These are phyloP conservation scores for Xerocomus nothofagi DNA, from an alignment of 1,284 basidiomycete genomes.

Conservation along the genomic window DNA sequence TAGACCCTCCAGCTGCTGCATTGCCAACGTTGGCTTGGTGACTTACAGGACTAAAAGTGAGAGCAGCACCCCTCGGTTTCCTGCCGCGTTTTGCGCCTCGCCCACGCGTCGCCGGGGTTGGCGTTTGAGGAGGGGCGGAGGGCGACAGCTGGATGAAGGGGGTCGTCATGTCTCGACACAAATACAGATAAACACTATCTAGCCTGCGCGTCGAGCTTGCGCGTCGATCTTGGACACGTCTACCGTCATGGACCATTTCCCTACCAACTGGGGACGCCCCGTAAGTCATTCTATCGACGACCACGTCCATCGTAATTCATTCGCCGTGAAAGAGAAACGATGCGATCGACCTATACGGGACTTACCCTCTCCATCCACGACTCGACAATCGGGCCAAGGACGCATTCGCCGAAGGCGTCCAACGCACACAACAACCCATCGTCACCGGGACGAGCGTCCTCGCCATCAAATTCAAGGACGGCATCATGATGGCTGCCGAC, in stretches of 20 bases:
- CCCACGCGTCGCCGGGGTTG: conserved; percentile 38
- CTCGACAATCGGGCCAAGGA: conserved; percentile 48
- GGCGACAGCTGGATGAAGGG: conserved; percentile 37
- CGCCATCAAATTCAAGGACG: conserved; percentile 92
- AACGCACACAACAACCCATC: conserved; percentile 87
- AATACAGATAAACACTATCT: conserved; percentile 24
- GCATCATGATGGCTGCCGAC: conserved; percentile 99
- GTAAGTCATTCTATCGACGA: conserved; percentile 42
- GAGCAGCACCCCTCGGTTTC: conserved; percentile 49
- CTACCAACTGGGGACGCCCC: conserved; percentile 77
- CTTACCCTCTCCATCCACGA: conserved; percentile 68
- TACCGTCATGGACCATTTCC: conserved; percentile 72
- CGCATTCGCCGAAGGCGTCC: conserved; percentile 62
- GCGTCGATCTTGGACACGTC: conserved; percentile 24
- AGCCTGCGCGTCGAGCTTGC: conserved; percentile 24
- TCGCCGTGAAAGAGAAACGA: conserved; percentile 60
- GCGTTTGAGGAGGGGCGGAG: conserved; percentile 28
- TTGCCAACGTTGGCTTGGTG: conserved; percentile 17
- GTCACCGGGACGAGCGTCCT: conserved; percentile 97
- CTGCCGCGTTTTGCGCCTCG: conserved; percentile 58
- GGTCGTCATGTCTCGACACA: conserved; percentile 25
- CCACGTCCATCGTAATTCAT: not conserved
- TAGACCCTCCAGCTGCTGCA: not conserved
- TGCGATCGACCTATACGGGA: conserved; percentile 67
- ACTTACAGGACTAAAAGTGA: conserved; percentile 25